These are phyloP conservation scores for Salix arbutifolia DNA, from an alignment of 345 rosid genomes.

Conservation along the genomic window DNA sequence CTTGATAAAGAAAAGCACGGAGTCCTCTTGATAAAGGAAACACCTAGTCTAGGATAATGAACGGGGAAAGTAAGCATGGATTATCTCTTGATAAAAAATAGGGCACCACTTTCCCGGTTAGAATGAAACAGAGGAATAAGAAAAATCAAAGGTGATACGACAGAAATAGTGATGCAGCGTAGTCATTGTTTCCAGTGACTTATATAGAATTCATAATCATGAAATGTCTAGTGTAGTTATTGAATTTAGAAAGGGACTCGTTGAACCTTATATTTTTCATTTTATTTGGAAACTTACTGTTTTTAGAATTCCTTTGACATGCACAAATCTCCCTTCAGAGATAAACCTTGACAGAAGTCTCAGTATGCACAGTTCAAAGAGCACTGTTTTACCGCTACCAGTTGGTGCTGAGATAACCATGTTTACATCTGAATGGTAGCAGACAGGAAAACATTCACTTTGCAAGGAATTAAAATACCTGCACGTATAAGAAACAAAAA, in stretches of 20 bases:
- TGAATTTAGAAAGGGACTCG: background rate
- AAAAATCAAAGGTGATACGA: too few species aligned
- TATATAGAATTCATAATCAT: background rate
- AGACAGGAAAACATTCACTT: constrained; percentile 87
- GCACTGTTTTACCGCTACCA: constrained; percentile 95
- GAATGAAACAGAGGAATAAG: too few species aligned
- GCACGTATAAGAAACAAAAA: constrained; percentile 15
- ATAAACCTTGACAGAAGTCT: constrained; percentile 82
- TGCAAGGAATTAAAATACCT: constrained; percentile 95
- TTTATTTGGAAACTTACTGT: constrained; percentile 44
- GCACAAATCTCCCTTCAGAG: constrained; percentile 56
- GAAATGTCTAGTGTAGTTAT: background rate
- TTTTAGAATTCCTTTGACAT: constrained; percentile 77
- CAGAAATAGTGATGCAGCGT: too few species aligned
- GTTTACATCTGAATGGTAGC: constrained; percentile 75
- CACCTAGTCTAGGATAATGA: background rate
- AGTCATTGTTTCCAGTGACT: too few species aligned
- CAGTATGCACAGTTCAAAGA: constrained; percentile 84
- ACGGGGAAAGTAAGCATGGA: background rate
- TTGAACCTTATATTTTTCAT: background rate
- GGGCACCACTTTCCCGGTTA: too few species aligned
- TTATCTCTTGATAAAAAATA: too few species aligned
- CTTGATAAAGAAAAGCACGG: too few species aligned
- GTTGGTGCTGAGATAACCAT: constrained; percentile 99
- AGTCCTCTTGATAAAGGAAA: too few species aligned